Evolutionary conservation across 2,329 filamentous ascomycete genomes (phyloP).

Genomic region (Periconia digitata): DNA sequence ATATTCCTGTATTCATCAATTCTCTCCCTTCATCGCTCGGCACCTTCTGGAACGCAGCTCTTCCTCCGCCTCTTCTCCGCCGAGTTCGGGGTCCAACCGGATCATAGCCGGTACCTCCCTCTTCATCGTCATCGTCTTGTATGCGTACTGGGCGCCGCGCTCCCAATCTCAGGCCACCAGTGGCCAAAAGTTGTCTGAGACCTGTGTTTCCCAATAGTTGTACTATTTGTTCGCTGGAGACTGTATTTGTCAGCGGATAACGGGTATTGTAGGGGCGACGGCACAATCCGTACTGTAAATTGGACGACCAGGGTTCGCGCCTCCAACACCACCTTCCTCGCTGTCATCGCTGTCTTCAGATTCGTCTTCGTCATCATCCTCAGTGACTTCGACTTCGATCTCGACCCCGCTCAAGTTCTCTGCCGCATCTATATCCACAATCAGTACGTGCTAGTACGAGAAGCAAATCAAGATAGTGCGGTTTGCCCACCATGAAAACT

Average conservation of each 20-base stretch:
- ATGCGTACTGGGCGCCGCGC: conserved; percentile 1
- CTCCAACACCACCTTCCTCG: conserved; percentile 29
- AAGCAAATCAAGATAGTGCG: background rate
- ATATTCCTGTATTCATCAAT: conserved; percentile 80
- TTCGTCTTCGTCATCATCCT: conserved; percentile 34
- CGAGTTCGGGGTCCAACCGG: conserved; percentile 33
- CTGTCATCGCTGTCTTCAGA: conserved; percentile 40
- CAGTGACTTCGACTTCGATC: conserved; percentile 45
- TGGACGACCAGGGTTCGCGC: conserved; percentile 11
- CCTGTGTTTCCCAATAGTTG: conserved; percentile 57
- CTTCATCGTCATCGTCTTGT: conserved; percentile 44
- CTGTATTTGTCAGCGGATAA: conserved; percentile 27
- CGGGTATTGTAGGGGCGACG: background rate
- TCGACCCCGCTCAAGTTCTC: conserved; percentile 47
- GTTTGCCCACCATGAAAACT: conserved; percentile 37
- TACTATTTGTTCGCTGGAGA: conserved; percentile 55
- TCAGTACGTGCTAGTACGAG: conserved; percentile 2
- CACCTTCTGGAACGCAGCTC: conserved; percentile 71
- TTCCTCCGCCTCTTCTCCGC: conserved; percentile 52
- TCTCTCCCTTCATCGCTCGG: conserved; percentile 75
- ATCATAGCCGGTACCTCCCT: conserved; percentile 41
- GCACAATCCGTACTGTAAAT: conserved; percentile 14
- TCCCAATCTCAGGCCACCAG: conserved; percentile 26
- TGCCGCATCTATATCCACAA: conserved; percentile 38
- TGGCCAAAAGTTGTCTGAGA: conserved; percentile 54